Base-by-base conservation (phyloP, 2,329 filamentous ascomycete species). In the Calonectria hongkongensis region DNA sequence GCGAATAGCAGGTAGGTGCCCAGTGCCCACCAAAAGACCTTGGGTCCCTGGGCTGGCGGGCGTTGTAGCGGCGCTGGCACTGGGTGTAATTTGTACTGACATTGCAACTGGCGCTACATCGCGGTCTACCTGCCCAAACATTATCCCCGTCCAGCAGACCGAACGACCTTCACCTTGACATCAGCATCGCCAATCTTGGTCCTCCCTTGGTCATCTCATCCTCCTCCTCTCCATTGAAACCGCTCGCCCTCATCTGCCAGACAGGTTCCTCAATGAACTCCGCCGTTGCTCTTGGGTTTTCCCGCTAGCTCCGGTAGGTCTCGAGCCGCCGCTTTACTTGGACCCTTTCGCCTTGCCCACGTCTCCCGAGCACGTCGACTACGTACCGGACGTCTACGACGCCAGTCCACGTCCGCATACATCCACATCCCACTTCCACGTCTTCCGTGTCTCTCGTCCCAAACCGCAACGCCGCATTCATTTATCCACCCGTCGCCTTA, bases 301-400 rank as follows among this genome's bases (percentile, higher is more conserved):
- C 68, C 73, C 73, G 76, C 70, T 74, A 75, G 77, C 74, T 79
- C 66, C 70, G 78, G 78, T 80, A 79, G 78, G 76, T 78, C 69
- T 73, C 74, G 70, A 74, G 72, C 78, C 75, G 71, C 70, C 78
- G 66, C 60, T 67, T 43, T 65, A 65, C 56, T 63, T 28, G 27
- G 43, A 48, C 54, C 54, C 51, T 43, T 43, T 51, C 43, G 45
- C 48, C 41, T 54, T 16, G 56, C 60, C 25, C 58, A 28, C 56
- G 43, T 50, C 68, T 50, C 39, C 62, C 47, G 25, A 33, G 58
- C 58, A 63, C 16, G 58, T 63, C 58, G 41, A 47, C 39, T 68
- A 68, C 66, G 66, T 60, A 68, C 66, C 54, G 33, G 43, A 43
- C 66, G 66, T 62, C 66, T 58, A 69, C 68, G 67, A 54, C 66